Conservation (phyloP, 768 basidiomycete genomes). For the Pholiota microspora region DNA sequence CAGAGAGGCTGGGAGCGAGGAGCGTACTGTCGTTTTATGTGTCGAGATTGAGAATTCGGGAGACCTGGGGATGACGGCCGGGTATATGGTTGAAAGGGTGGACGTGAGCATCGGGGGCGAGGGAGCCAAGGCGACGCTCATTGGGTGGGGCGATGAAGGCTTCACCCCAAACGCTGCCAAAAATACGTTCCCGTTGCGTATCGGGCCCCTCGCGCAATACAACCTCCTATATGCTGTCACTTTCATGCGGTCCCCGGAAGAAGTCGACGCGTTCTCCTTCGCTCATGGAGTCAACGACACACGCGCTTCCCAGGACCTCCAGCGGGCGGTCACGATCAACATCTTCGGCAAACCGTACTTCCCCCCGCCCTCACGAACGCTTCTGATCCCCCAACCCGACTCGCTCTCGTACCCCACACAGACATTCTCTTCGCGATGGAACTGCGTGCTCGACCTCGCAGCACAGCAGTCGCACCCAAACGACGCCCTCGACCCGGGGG, state of each 20-base stretch:
- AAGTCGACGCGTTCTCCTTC: conserved; percentile 43
- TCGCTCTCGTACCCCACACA: conserved; percentile 56
- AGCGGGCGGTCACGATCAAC: conserved; percentile 77
- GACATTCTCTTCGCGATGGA: conserved; percentile 86
- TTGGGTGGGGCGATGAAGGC: conserved; percentile 57
- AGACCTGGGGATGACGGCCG: conserved; percentile 54
- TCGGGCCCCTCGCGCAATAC: conserved; percentile 77
- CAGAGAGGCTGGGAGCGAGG: conserved; percentile 71
- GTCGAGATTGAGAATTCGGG: conserved; percentile 87
- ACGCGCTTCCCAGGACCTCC: conserved; percentile 43
- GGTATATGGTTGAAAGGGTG: conserved; percentile 75
- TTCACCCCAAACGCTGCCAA: conserved; percentile 39
- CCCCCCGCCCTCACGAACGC: conserved; percentile 19
- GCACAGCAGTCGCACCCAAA: conserved; percentile 31
- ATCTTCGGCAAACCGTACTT: conserved; percentile 73
- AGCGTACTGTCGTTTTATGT: conserved; percentile 85
- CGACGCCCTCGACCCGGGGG: conserved; percentile 30
- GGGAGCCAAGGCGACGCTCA: conserved; percentile 46
- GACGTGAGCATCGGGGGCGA: conserved; percentile 74
- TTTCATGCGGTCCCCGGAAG: conserved; percentile 66
- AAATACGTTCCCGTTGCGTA: conserved; percentile 64
- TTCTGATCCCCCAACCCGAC: conserved; percentile 17
- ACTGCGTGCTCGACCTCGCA: conserved; percentile 80
- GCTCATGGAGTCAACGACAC: conserved; percentile 23
- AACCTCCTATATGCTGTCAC: conserved; percentile 90